phyloP scores from a whole-genome alignment of 2,329 filamentous ascomycete species.

The Phialophora expanda region DNA sequence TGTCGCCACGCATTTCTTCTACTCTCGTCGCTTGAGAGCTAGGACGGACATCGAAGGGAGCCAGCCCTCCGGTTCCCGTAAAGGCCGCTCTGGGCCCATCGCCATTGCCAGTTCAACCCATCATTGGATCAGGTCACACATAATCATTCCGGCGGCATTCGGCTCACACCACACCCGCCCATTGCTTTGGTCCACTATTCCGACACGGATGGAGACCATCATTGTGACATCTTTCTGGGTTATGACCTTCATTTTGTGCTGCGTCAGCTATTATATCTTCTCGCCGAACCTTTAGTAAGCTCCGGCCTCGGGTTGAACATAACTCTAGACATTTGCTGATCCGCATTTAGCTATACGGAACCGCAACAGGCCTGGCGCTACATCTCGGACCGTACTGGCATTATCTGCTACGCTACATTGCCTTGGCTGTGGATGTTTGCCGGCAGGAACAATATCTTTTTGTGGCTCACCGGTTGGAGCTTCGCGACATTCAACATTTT shows the following conservation, averaged over 20 bases:
- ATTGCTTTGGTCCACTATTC: conserved; percentile 53
- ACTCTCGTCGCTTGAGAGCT: conserved; percentile 16
- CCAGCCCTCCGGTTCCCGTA: conserved; percentile 7
- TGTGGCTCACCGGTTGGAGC: conserved; percentile 72
- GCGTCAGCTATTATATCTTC: conserved; percentile 54
- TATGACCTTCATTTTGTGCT: conserved; percentile 52
- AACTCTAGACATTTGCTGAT: conserved; percentile 4
- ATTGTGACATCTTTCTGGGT: conserved; percentile 47
- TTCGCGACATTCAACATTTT: conserved; percentile 71
- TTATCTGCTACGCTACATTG: conserved; percentile 68
- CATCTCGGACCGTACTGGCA: conserved; percentile 67
- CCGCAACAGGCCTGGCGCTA: conserved; percentile 58
- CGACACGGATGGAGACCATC: conserved; percentile 55
- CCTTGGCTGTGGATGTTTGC: conserved; percentile 70
- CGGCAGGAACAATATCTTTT: conserved; percentile 68
- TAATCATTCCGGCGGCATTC: conserved; percentile 54
- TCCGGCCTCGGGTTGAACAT: too few relatives aligned
- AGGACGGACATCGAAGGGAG: conserved; percentile 32
- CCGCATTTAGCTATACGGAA: conserved; percentile 16
- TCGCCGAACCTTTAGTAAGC: conserved; percentile 56
- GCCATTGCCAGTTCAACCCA: conserved; percentile 26
- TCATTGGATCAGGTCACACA: conserved; percentile 46
- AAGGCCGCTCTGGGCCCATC: background rate
- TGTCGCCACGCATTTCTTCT: conserved; percentile 38
- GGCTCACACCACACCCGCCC: conserved; percentile 50